Evolutionary conservation across 1,284 basidiomycete species (phyloP), one percentile per base, ranked within the genome.

Genomic region (Rhodotorula sp.): DNA sequence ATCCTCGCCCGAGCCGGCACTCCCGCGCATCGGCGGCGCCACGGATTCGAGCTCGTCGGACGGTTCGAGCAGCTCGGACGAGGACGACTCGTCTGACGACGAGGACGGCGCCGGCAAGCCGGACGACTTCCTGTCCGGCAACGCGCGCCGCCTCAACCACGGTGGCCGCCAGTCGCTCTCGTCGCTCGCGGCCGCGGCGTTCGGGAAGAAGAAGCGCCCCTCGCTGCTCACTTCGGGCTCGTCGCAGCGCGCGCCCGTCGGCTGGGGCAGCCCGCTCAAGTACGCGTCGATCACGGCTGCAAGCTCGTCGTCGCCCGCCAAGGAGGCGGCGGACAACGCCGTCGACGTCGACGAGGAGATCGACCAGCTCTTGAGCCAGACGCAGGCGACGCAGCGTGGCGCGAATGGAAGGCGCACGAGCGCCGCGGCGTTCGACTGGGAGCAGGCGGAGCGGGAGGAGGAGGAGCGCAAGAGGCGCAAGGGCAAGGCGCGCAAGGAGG

Each of bases 281-380:
- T 59, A 48, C 46, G 66, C 64, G 34, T n/a, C 25, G 27, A 41
- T 48, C 10, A 41, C 55, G 60, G 61, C 39, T 17, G 27, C 51
- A 36, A 50, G 61, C 10, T 54, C 56, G 34, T 54, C 56, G 34
- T 66, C 65, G 19, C 61, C 67, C 32, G 48, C 29, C 51, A 55
- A 64, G 21, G 44, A 37, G 46, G 57, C 29, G 7, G 17, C 25
- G 21, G 64, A 21, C 6, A 37, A 29, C 15, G 29, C 29, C 27
- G 27, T 27, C 12, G 50, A 41, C 29, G 59, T 41, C 4, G 62
- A 50, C 8, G 73, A 67, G 6, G 70, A 71, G 32, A 65, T 70
- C 29, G 70, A 74, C 41, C 29, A 54, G 64, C 60, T 74, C 12
- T n/a, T 67, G 44, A 63, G 54, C 17, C 70, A 74, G 66, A 55